phyloP scores from a whole-genome alignment of 164 flowering plant genomes.

The Umbellularia californica region DNA sequence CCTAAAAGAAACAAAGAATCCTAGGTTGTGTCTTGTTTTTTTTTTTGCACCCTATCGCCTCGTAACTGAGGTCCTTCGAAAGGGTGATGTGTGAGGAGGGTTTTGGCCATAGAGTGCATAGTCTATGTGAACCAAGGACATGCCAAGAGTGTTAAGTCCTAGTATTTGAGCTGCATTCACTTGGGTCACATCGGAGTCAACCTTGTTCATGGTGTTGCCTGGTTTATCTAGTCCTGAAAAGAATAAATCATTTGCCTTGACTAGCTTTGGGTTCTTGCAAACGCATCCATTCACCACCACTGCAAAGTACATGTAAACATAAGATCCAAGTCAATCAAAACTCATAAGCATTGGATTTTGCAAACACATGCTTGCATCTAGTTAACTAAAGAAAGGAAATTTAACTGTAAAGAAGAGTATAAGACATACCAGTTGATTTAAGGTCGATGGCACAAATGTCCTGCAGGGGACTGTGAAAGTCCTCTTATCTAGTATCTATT shows the following conservation, averaged over 20 bases:
- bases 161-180: slow-evolving; percentile 14
- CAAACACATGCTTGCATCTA: not conserved
- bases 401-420: not conserved
- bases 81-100: slow-evolving; percentile 13
- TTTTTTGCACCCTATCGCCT: too few relatives aligned
- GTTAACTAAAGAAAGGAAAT: not conserved
- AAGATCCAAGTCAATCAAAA: not conserved
- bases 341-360: not conserved
- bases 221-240: slow-evolving; percentile 8
- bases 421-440: not conserved
- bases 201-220: slow-evolving; percentile 7
- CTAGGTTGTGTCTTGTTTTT: too few relatives aligned
- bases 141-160: slow-evolving; percentile 19
- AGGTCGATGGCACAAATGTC: slow-evolving; percentile 3
- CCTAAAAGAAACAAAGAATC: too few relatives aligned
- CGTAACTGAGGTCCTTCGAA: too few relatives aligned
- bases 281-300: not conserved
- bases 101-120: slow-evolving; percentile 11
- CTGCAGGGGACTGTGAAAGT: not conserved
- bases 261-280: not conserved
- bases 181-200: slow-evolving; percentile 8
- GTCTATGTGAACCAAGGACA: slow-evolving; percentile 19
- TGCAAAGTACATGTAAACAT: not conserved
- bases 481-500: too few relatives aligned
- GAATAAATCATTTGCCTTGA: slow-evolving; percentile 10